These are phyloP conservation scores for Bassia scoparia DNA, from an alignment of 148 eudicot genomes.

Conservation along the genomic window DNA sequence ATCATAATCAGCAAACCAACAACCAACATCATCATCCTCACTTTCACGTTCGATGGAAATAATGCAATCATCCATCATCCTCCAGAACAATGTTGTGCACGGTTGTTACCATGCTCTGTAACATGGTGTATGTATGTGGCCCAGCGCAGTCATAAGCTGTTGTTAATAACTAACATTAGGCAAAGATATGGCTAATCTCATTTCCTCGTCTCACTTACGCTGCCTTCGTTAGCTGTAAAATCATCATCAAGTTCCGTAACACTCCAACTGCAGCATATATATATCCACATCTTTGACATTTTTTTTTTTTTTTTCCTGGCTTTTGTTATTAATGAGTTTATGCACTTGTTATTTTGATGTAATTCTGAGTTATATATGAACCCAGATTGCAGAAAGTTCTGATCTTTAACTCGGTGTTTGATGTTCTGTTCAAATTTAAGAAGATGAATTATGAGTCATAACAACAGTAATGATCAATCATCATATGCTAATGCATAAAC, in stretches of 20 bases:
- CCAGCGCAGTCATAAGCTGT: neutral
- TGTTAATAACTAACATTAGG: conserved; percentile 45
- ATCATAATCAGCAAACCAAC: conserved; percentile 10
- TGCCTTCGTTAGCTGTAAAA: conserved; percentile 77
- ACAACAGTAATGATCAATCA: too few species aligned
- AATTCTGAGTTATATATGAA: too few species aligned
- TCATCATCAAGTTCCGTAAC: conserved; percentile 33
- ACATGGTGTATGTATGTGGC: neutral
- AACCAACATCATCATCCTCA: conserved; percentile 7
- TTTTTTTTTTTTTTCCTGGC: neutral
- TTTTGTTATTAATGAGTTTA: too few species aligned
- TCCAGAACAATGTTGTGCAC: neutral
- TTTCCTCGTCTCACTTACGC: conserved; percentile 70
- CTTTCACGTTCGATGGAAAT: conserved; percentile 23
- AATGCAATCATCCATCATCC: conserved; percentile 24
- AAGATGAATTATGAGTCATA: too few species aligned
- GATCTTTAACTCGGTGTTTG: too few species aligned
- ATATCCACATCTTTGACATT: neutral
- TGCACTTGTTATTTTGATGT: too few species aligned
- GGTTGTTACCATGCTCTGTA: neutral
- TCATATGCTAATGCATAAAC: too few species aligned
- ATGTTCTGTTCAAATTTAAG: too few species aligned
- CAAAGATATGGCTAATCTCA: conserved; percentile 86
- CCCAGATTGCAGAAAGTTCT: too few species aligned
- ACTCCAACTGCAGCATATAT: neutral